Evolutionary conservation across 176 grass and related monocot species (phyloP), one percentile per base, ranked within the genome.

Genomic region (Saccharum spontaneum): DNA sequence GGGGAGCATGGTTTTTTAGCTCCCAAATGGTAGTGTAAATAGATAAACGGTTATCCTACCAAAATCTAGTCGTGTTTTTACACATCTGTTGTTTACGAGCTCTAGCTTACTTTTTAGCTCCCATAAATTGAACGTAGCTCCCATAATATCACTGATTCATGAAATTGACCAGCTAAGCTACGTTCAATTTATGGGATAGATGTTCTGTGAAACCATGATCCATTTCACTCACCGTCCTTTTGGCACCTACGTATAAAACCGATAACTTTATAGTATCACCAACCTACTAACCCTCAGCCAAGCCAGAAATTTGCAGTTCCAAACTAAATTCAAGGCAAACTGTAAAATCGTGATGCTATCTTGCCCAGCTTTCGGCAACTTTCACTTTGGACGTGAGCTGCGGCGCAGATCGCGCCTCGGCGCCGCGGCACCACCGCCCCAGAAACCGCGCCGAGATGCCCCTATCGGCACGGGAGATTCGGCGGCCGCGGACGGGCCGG

Each of bases 351-450:
- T 10, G 83, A 86, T 78, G 65, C 78, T 26, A 33, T 69, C 34
- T 24, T 26, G 11, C 28, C 12, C 8, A 49, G 40, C 89, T 87
- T 90, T 87, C 75, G 89, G 89, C 81, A 85, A 75, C 65, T 22
- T 28, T 5, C 4, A 48, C 78, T 76, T 82, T 69, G 34, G 34
- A 46, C 11, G 67, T 8, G n/a, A 28, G 5, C 43, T 1, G 69
- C 22, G 26, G 75, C 43, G 28, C 69, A 60, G 23, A 8, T 39
- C 2, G n/a, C 66, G 22, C 23, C 43, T 34, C 41, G 41, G 43
- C 69, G 23, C 67, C n/a, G 30, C 73, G 3, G 37, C 74, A 79
- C 60, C 28, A 33, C 39, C 60, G 60, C 18, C 79, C 31, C 48
- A 17, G 48, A 28, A 12, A 1, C 33, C 8, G 31, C 50, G n/a